These are phyloP conservation scores for Groenewaldozyma sp. DNA, from an alignment of 1,139 yeast species.

Conservation along the genomic window DNA sequence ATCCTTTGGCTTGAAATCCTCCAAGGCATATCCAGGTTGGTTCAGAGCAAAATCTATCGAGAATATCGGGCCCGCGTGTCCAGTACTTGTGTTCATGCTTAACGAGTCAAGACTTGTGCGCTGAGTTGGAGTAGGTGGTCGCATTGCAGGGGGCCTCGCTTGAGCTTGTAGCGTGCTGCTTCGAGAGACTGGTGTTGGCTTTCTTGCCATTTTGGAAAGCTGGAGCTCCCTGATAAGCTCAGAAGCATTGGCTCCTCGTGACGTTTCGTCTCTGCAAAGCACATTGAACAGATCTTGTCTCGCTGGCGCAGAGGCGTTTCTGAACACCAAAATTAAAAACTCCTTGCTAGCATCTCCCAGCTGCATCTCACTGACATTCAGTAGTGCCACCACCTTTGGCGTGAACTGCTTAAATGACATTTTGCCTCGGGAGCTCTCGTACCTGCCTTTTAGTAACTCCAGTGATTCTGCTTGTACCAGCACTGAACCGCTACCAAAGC, in stretches of 20 bases:
- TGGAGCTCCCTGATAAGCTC: constrained; percentile 14
- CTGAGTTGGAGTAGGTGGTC: background rate
- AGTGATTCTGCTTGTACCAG: constrained; percentile 39
- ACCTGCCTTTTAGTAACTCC: constrained; percentile 28
- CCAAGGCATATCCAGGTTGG: constrained; percentile 26
- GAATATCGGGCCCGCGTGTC: constrained; percentile 6
- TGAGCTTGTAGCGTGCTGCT: background rate
- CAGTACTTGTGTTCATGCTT: background rate
- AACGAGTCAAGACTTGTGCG: background rate
- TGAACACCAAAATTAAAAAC: constrained; percentile 36
- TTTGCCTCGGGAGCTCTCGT: constrained; percentile 32
- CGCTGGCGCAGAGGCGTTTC: constrained; percentile 33
- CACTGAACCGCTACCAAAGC: constrained; percentile 37
- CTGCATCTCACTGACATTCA: constrained; percentile 29
- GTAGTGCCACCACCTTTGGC: constrained; percentile 33
- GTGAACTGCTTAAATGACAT: constrained; percentile 38
- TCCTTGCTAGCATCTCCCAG: constrained; percentile 31
- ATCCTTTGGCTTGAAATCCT: constrained; percentile 22
- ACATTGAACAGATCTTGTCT: constrained; percentile 43
- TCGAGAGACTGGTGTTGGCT: background rate
- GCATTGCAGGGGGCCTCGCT: background rate
- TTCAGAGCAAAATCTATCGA: constrained; percentile 18
- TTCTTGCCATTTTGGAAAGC: constrained; percentile 3
- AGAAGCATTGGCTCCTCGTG: constrained; percentile 4
- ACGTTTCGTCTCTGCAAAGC: constrained; percentile 23